Percentiles rank a stretch among this genome's conserved stretches.
Evolutionary conservation across 1,284 basidiomycete species (phyloP).

Genomic region (Papiliotrema flavescens): DNA sequence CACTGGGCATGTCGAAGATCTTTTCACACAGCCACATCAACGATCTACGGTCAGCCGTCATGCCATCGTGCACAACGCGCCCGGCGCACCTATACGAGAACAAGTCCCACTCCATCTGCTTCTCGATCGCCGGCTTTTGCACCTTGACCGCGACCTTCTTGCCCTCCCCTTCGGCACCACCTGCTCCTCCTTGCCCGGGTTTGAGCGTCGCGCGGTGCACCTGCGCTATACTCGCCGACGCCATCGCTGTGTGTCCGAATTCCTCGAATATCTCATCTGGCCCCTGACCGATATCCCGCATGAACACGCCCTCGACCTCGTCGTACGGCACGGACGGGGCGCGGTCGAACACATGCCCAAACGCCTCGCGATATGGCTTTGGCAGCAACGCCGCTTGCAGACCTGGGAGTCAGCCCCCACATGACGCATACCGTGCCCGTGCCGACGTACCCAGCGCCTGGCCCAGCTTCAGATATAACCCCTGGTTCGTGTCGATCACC

Average conservation of each 20-base stretch:
- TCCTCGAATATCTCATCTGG: slow-evolving; percentile 70
- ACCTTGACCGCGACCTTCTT: slow-evolving; percentile 77
- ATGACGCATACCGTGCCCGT: not conserved
- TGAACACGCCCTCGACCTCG: slow-evolving; percentile 63
- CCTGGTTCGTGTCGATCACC: slow-evolving; percentile 73
- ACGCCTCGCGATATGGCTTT: slow-evolving; percentile 72
- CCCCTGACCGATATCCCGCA: slow-evolving; percentile 62
- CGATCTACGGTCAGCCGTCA: not conserved
- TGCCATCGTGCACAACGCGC: not conserved
- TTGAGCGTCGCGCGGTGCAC: slow-evolving; percentile 71
- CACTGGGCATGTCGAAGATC: slow-evolving; percentile 45
- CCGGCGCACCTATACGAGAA: slow-evolving; percentile 42
- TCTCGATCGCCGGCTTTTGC: slow-evolving; percentile 81
- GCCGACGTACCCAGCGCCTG: slow-evolving; percentile 43
- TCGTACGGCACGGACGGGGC: slow-evolving; percentile 76
- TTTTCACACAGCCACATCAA: slow-evolving; percentile 7
- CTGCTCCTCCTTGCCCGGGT: slow-evolving; percentile 41
- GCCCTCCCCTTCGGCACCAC: slow-evolving; percentile 20
- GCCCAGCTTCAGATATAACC: slow-evolving; percentile 87
- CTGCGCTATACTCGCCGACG: slow-evolving; percentile 84
- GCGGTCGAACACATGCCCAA: slow-evolving; percentile 75
- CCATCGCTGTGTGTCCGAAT: slow-evolving; percentile 69
- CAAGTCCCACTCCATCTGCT: slow-evolving; percentile 80
- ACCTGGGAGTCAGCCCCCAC: slow-evolving; percentile 50
- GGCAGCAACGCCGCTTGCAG: slow-evolving; percentile 80